Evolutionary conservation across 352 stramenopile genomes (phyloP).

Genomic region (Thraustochytrium striatum): DNA sequence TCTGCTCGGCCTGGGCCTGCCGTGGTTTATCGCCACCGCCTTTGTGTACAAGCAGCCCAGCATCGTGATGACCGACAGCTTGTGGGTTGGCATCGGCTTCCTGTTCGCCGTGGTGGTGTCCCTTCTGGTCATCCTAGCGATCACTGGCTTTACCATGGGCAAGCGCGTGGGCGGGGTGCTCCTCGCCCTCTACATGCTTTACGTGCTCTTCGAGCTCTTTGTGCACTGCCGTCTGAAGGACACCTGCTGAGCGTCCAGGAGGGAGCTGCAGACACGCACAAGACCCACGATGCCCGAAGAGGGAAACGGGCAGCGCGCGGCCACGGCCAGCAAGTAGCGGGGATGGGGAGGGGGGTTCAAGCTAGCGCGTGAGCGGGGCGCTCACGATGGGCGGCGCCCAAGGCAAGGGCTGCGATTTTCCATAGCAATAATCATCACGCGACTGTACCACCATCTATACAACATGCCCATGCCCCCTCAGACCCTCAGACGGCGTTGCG

Average conservation of each 20-base stretch:
- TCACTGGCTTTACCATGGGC: not conserved
- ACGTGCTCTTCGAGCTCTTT: conserved; percentile 42
- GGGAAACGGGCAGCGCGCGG: not conserved
- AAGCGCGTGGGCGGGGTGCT: conserved; percentile 28
- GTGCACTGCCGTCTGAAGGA: not conserved
- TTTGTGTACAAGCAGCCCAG: conserved; percentile 6
- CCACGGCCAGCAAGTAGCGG: not conserved
- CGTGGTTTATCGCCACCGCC: conserved; percentile 60
- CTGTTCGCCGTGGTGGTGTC: conserved; percentile 33
- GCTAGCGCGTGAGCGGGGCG: no score
- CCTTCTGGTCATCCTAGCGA: not conserved
- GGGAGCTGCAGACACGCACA: not conserved
- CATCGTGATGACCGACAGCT: conserved; percentile 11
- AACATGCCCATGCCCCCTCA: not conserved
- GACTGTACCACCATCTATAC: not conserved
- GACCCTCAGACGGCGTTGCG: not conserved
- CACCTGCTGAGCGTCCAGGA: not conserved
- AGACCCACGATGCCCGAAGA: not conserved
- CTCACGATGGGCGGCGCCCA: no score
- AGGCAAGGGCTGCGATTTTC: not conserved
- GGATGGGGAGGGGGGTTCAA: no score
- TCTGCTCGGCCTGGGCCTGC: conserved; percentile 65
- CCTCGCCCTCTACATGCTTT: conserved; percentile 37
- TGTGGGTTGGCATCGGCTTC: conserved; percentile 26
- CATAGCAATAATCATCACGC: not conserved